These are phyloP conservation scores for Trichoderma endophyticum DNA, from an alignment of 2,329 filamentous ascomycete species.

Conservation along the genomic window DNA sequence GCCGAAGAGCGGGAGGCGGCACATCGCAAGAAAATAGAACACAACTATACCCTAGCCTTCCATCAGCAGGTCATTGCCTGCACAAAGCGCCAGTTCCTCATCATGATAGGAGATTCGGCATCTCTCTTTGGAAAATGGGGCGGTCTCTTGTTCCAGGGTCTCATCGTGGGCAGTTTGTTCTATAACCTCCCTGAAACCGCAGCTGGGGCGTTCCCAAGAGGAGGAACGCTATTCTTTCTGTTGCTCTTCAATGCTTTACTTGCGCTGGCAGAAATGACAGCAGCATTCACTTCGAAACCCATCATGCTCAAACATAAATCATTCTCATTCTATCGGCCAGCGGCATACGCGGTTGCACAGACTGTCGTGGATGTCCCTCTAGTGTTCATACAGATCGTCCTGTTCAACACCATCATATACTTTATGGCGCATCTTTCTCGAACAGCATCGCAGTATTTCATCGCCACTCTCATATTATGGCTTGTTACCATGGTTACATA, in stretches of 20 bases:
- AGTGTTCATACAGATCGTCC: conserved; percentile 61
- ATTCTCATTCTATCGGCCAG: conserved; percentile 64
- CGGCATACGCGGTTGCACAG: conserved; percentile 55
- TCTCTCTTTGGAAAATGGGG: conserved; percentile 78
- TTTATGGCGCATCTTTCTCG: conserved; percentile 72
- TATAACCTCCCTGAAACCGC: conserved; percentile 62
- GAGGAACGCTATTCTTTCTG: conserved; percentile 49
- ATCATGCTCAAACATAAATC: conserved; percentile 69
- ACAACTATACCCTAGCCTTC: conserved; percentile 74
- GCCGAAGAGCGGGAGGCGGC: conserved; percentile 46
- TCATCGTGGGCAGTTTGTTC: conserved; percentile 79
- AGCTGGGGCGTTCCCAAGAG: conserved; percentile 58
- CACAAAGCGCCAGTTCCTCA: conserved; percentile 74
- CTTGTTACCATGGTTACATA: conserved; percentile 56
- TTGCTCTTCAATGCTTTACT: conserved; percentile 60
- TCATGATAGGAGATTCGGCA: conserved; percentile 71
- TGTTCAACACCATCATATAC: conserved; percentile 71
- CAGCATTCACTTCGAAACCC: conserved; percentile 59
- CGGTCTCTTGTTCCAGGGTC: conserved; percentile 68
- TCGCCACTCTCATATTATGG: conserved; percentile 61
- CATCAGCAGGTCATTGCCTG: conserved; percentile 66
- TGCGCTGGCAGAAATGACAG: conserved; percentile 70
- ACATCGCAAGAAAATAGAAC: conserved; percentile 67
- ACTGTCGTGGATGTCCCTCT: conserved; percentile 57
- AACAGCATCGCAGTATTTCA: conserved; percentile 65